phyloP scores from a whole-genome alignment of 495 filamentous ascomycete species.

The Astrothelium subdiscretum region DNA sequence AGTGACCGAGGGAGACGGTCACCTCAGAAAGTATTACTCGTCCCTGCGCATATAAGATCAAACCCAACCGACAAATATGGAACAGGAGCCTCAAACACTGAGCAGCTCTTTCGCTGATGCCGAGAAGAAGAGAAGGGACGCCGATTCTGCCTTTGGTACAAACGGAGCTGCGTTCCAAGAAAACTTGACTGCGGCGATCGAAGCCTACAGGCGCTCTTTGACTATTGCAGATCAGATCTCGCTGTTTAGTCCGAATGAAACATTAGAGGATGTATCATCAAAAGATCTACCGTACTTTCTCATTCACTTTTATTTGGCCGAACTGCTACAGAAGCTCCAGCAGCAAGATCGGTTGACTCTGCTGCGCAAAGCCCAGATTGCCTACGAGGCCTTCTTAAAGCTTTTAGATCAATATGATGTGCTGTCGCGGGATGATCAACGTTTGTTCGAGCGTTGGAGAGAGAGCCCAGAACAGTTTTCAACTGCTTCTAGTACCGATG shows the following conservation, averaged over 20 bases:
- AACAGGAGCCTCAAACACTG: conserved; percentile 46
- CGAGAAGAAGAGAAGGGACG: conserved; percentile 38
- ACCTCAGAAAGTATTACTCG: no score
- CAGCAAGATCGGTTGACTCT: conserved; percentile 45
- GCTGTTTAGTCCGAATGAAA: conserved; percentile 84
- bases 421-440: conserved; percentile 52
- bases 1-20: no score
- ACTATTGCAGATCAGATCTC: conserved; percentile 55
- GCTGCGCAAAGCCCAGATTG: conserved; percentile 48
- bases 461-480: conserved; percentile 57
- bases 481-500: conserved; percentile 55
- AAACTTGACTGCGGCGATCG: conserved; percentile 52
- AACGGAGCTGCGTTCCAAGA: conserved; percentile 53
- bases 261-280: conserved; percentile 76
- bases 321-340: conserved; percentile 46
- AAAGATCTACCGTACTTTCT: conserved; percentile 67
- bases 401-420: conserved; percentile 69
- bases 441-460: conserved; percentile 59
- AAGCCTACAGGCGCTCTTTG: conserved; percentile 61
- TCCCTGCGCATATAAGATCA: no score
- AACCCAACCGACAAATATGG: no score
- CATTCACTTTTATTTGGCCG: conserved; percentile 55
- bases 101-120: conserved; percentile 45
- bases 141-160: conserved; percentile 36
- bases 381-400: conserved; percentile 67